These are phyloP conservation scores for Ganoderma meredithae DNA, from an alignment of 1,284 basidiomycete species.

Conservation along the genomic window DNA sequence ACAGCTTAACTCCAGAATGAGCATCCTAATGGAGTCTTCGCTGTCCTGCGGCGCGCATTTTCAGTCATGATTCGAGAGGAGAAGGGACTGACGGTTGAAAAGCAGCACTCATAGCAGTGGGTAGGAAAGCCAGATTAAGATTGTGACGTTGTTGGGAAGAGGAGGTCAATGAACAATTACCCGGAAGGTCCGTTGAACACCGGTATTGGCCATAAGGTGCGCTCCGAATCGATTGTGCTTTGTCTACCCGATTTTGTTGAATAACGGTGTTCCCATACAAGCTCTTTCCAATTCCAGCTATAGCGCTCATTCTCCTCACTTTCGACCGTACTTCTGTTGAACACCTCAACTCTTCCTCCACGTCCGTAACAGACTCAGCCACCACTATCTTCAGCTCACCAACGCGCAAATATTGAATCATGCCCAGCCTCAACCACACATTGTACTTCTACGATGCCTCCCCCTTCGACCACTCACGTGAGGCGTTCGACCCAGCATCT, in stretches of 20 bases:
- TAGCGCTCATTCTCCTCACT: background rate
- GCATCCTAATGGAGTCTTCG: too few relatives aligned
- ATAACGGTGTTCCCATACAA: too few relatives aligned
- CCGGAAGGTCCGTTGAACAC: too few relatives aligned
- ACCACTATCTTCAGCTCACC: background rate
- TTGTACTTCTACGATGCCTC: background rate
- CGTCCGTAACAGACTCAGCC: background rate
- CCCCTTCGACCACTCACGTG: background rate
- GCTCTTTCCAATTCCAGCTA: background rate
- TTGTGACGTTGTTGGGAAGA: background rate
- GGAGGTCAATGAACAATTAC: too few relatives aligned
- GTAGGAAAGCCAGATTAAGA: background rate
- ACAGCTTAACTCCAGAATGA: background rate
- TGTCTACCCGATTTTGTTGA: background rate
- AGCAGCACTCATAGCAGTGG: background rate
- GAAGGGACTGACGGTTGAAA: background rate
- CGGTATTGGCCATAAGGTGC: background rate
- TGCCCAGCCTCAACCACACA: background rate
- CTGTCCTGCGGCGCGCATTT: background rate
- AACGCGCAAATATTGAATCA: background rate
- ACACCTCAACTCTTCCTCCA: background rate
- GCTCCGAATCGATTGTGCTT: background rate
- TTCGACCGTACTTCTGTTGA: background rate
- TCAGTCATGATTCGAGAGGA: background rate
- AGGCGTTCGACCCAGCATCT: background rate